Conservation (phyloP, 495 filamentous ascomycete species). For the Platismatia glauca region DNA sequence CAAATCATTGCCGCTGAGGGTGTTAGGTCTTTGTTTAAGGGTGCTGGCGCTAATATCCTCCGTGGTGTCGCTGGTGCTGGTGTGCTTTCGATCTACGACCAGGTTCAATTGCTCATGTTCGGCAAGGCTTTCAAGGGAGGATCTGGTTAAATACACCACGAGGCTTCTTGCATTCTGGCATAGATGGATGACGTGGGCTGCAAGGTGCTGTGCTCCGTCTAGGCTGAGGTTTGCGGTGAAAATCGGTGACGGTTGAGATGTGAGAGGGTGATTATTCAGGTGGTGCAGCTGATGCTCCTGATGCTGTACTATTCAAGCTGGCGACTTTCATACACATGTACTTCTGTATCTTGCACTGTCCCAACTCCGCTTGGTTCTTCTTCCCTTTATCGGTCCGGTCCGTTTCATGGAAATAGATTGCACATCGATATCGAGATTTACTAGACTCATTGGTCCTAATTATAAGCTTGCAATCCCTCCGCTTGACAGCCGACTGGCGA, state of each 20-base stretch:
- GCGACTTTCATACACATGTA: conserved; percentile 26
- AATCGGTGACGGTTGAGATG: conserved; percentile 7
- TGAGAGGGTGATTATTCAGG: conserved; percentile 21
- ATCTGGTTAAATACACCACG: conserved; percentile 56
- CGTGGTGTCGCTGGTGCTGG: conserved; percentile 99
- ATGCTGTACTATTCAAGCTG: conserved; percentile 27
- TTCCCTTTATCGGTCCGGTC: conserved; percentile 15
- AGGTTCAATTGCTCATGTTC: conserved; percentile 97
- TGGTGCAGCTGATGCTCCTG: conserved; percentile 25
- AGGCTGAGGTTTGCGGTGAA: conserved; percentile 4
- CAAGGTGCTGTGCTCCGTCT: conserved; percentile 16
- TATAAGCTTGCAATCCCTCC: not conserved
- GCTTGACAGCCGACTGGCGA: not conserved
- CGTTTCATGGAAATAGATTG: conserved; percentile 16
- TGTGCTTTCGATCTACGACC: conserved; percentile 99
- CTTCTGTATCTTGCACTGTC: conserved; percentile 23
- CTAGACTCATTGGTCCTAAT: conserved; percentile 11
- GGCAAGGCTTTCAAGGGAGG: conserved; percentile 98
- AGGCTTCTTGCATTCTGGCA: conserved; percentile 15
- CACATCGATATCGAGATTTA: conserved; percentile 18
- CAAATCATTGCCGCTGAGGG: conserved; percentile 97
- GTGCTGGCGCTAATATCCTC: conserved; percentile 99
- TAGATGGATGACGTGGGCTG: conserved; percentile 12
- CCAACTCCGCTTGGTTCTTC: conserved; percentile 24
- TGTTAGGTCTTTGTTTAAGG: conserved; percentile 98